phyloP scores from a whole-genome alignment of 345 rosid species.

The Crucihimalaya himalaica region DNA sequence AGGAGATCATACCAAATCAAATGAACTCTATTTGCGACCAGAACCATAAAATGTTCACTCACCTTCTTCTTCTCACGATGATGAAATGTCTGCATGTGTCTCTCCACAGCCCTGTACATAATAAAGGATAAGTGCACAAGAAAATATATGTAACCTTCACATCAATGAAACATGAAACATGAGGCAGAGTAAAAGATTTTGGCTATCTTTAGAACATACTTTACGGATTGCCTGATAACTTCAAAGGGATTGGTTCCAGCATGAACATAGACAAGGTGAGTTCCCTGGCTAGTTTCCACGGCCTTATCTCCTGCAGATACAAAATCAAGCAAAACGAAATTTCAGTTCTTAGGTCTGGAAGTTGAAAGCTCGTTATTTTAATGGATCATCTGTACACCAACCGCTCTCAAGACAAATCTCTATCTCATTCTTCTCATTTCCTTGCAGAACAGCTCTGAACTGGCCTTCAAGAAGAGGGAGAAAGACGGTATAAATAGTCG shows the following conservation, averaged over 20 bases:
- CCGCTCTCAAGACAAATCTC: conserved; percentile 98
- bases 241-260: conserved; percentile 97
- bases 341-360: conserved; percentile 24
- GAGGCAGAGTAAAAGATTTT: background rate
- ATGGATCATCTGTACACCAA: conserved; percentile 45
- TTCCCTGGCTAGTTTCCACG: conserved; percentile 87
- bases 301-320: conserved; percentile 84
- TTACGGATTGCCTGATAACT: conserved; percentile 87
- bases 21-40: background rate
- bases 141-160: conserved; percentile 7
- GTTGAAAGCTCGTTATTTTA: background rate
- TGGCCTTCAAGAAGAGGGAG: conserved; percentile 97
- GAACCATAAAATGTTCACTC: background rate
- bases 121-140: background rate
- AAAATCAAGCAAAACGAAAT: conserved; percentile 42
- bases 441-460: conserved; percentile 93
- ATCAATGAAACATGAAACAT: background rate
- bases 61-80: conserved; percentile 93
- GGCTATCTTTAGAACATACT: conserved; percentile 48
- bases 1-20: conserved; percentile 28
- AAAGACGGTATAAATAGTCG: conserved; percentile 78
- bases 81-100: conserved; percentile 81
- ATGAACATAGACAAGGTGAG: conserved; percentile 84
- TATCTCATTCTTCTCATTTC: conserved; percentile 76
- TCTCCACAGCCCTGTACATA: conserved; percentile 70